Evolutionary conservation across 2,329 filamentous ascomycete species (phyloP).

Genomic region (Colletotrichum spinosum): DNA sequence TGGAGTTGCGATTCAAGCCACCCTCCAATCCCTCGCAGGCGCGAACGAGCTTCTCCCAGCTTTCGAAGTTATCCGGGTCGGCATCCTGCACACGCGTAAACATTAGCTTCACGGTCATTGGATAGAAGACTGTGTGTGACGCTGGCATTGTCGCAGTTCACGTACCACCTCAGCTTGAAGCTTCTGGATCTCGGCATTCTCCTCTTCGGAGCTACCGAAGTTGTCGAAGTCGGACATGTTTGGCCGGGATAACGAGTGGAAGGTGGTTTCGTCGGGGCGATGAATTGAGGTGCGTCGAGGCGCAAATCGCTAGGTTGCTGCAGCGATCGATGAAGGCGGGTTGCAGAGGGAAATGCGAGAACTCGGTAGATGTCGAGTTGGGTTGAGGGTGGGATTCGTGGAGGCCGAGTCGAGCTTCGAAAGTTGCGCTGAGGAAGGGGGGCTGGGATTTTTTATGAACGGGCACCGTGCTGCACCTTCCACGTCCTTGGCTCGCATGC

Average conservation of each 20-base stretch:
- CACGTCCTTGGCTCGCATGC: constrained; percentile 12
- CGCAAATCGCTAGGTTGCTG: constrained; percentile 1
- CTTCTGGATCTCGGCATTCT: constrained; percentile 84
- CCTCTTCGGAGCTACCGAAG: constrained; percentile 81
- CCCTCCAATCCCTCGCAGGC: constrained; percentile 88
- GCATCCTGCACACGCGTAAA: constrained; percentile 57
- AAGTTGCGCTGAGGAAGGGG: constrained; percentile 32
- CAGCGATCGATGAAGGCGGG: constrained; percentile 4
- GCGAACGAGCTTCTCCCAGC: constrained; percentile 92
- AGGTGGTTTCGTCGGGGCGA: too few relatives aligned
- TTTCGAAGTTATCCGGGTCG: constrained; percentile 91
- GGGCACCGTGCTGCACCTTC: constrained; percentile 13
- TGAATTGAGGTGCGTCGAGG: neutral
- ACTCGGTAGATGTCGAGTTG: constrained; percentile 28
- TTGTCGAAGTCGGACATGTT: constrained; percentile 77
- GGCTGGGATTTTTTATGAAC: constrained; percentile 37
- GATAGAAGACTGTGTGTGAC: constrained; percentile 3
- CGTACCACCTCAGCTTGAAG: constrained; percentile 82
- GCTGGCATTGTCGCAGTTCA: constrained; percentile 39
- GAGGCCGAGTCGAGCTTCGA: constrained; percentile 27
- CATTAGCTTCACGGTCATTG: constrained; percentile 16
- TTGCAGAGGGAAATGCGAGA: constrained; percentile 28
- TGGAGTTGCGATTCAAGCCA: constrained; percentile 95
- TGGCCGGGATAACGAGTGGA: constrained; percentile 29
- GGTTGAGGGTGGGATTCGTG: constrained; percentile 26